These are phyloP conservation scores for Citrus mangshanensis DNA, from an alignment of 345 rosid species.

Conservation along the genomic window DNA sequence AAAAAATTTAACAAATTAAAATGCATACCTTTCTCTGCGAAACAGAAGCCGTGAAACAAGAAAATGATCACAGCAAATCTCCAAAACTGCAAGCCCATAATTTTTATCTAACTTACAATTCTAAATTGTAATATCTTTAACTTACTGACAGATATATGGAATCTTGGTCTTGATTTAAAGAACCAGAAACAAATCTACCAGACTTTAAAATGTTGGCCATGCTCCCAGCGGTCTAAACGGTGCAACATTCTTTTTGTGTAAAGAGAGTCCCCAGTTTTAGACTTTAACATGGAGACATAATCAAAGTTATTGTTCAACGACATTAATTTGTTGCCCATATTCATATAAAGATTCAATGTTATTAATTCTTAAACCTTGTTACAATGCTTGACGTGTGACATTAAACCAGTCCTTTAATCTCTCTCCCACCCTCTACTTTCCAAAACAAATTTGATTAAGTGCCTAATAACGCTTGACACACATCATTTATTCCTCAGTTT, in stretches of 20 bases:
- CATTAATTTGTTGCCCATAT: conserved; percentile 1
- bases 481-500: not conserved
- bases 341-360: conserved; percentile 19
- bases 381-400: conserved; percentile 14
- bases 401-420: not conserved
- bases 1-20: no score
- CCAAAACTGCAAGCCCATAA: conserved; percentile 17
- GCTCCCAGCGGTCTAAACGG: not conserved
- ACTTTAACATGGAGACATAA: not conserved
- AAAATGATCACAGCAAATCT: conserved; percentile 9
- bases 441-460: not conserved
- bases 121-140: no score
- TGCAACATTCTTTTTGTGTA: conserved; percentile 29
- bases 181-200: not conserved
- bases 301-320: conserved; percentile 15
- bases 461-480: not conserved
- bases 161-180: not conserved
- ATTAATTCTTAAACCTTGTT: not conserved
- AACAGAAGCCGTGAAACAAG: conserved; percentile 31
- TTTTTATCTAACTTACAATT: not conserved
- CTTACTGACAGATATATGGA: not conserved
- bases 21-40: conserved; percentile 41
- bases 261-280: conserved; percentile 18
- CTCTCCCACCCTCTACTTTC: not conserved
- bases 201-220: conserved; percentile 16